These are phyloP conservation scores for Yamadazyma diddensiae DNA, from an alignment of 1,139 yeast genomes.

Conservation along the genomic window DNA sequence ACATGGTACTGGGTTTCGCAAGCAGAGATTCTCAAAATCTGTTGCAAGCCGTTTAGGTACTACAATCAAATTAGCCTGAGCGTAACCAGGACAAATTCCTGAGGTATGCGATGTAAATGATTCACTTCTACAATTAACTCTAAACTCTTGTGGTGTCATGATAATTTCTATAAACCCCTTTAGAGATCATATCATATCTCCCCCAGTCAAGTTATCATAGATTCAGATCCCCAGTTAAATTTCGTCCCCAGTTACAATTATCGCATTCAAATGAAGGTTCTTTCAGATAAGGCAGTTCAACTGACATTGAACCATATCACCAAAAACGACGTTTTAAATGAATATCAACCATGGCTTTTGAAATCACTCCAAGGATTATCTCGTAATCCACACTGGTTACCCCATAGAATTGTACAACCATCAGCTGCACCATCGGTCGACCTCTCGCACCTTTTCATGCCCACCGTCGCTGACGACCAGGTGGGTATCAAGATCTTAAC, in stretches of 20 bases:
- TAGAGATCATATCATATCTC: neutral
- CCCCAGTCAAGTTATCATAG: too few relatives aligned
- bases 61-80: slow-evolving; percentile 47
- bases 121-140: slow-evolving; percentile 12
- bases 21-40: slow-evolving; percentile 27
- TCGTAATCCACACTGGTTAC: slow-evolving; percentile 28
- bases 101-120: slow-evolving; percentile 19
- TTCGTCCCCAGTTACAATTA: neutral
- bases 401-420: slow-evolving; percentile 30
- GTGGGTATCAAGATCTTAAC: slow-evolving; percentile 47
- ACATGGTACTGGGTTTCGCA: slow-evolving; percentile 31
- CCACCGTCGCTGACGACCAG: slow-evolving; percentile 51
- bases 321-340: slow-evolving; percentile 18
- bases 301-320: slow-evolving; percentile 3
- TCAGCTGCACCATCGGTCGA: slow-evolving; percentile 27
- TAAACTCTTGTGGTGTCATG: slow-evolving; percentile 10
- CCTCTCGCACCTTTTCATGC: slow-evolving; percentile 62
- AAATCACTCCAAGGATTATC: slow-evolving; percentile 21
- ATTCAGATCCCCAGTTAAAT: neutral
- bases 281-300: slow-evolving; percentile 7
- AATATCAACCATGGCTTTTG: slow-evolving; percentile 28
- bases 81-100: slow-evolving; percentile 25
- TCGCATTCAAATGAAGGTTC: slow-evolving; percentile 8
- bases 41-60: slow-evolving; percentile 82
- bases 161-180: neutral